Evolutionary conservation across 2,329 filamentous ascomycete genomes (phyloP).

Genomic region (Aureobasidium sp.): DNA sequence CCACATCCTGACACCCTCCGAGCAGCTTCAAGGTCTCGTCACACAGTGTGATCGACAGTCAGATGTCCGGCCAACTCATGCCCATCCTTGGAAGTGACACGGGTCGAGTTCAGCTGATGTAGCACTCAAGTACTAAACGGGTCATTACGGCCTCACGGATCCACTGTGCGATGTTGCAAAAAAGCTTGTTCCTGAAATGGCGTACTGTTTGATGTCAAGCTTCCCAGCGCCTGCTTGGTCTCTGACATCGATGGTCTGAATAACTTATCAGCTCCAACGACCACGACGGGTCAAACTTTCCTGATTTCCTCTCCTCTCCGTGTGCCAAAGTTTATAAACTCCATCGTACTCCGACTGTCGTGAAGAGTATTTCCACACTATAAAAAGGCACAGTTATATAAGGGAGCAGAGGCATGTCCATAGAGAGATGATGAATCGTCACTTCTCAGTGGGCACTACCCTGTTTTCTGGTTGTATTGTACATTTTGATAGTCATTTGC

Average conservation of each 20-base stretch:
- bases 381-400: no score
- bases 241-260: not conserved
- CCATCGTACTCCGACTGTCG: no score
- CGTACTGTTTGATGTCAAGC: slow-evolving; percentile 1
- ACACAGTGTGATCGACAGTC: slow-evolving; percentile 9
- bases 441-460: no score
- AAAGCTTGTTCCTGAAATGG: slow-evolving; percentile 12
- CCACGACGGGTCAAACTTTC: not conserved
- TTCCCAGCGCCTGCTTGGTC: not conserved
- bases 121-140: slow-evolving; percentile 3
- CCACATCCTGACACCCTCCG: not conserved
- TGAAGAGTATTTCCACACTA: no score
- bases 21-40: not conserved
- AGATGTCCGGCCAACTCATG: not conserved
- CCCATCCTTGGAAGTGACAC: not conserved
- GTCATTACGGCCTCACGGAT: slow-evolving; percentile 3
- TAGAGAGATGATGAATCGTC: no score
- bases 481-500: no score
- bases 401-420: no score
- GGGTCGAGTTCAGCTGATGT: slow-evolving; percentile 8
- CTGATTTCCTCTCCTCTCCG: no score
- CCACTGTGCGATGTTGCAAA: not conserved
- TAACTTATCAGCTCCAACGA: not conserved
- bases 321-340: no score
- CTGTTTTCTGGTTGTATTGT: no score